Conservation (phyloP, 2,329 filamentous ascomycete species). For the Apiospora rasikravindrae region DNA sequence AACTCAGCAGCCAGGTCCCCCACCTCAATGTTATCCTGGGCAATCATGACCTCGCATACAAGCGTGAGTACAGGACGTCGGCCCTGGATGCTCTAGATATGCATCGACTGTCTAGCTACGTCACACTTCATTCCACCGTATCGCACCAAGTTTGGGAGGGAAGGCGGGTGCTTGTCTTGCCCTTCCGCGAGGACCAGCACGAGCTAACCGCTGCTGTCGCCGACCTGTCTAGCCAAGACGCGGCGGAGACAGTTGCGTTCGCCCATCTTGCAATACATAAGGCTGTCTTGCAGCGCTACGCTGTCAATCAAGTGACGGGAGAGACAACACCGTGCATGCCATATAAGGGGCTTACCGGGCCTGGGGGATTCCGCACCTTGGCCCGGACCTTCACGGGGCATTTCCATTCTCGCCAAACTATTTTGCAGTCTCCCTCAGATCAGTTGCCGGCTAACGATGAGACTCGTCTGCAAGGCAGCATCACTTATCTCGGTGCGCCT, state of each 20-base stretch:
- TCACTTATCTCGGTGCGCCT: slow-evolving; percentile 40
- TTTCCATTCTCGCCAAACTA: slow-evolving; percentile 40
- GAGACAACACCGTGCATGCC: slow-evolving; percentile 25
- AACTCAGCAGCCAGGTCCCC: slow-evolving; percentile 35
- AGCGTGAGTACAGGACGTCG: slow-evolving; percentile 36
- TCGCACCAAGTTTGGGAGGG: slow-evolving; percentile 35
- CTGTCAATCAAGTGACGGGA: slow-evolving; percentile 27
- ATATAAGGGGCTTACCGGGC: slow-evolving; percentile 37
- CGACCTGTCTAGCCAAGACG: slow-evolving; percentile 28
- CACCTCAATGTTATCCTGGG: slow-evolving; percentile 40
- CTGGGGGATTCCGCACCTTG: slow-evolving; percentile 33
- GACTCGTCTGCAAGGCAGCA: slow-evolving; percentile 31
- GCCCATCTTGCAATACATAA: slow-evolving; percentile 40
- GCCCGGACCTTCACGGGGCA: slow-evolving; percentile 41
- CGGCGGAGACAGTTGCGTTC: slow-evolving; percentile 36
- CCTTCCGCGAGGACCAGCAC: slow-evolving; percentile 40
- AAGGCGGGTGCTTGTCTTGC: slow-evolving; percentile 37
- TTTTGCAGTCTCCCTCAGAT: slow-evolving; percentile 29
- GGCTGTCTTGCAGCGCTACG: slow-evolving; percentile 39
- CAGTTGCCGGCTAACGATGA: not conserved
- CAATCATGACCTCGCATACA: slow-evolving; percentile 43
- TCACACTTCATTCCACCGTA: slow-evolving; percentile 34
- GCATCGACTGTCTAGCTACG: slow-evolving; percentile 30
- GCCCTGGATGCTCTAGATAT: slow-evolving; percentile 39
- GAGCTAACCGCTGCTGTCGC: slow-evolving; percentile 34